These are phyloP conservation scores for Microbotryomycetes sp. DNA, from an alignment of 1,284 basidiomycete species.

Conservation along the genomic window DNA sequence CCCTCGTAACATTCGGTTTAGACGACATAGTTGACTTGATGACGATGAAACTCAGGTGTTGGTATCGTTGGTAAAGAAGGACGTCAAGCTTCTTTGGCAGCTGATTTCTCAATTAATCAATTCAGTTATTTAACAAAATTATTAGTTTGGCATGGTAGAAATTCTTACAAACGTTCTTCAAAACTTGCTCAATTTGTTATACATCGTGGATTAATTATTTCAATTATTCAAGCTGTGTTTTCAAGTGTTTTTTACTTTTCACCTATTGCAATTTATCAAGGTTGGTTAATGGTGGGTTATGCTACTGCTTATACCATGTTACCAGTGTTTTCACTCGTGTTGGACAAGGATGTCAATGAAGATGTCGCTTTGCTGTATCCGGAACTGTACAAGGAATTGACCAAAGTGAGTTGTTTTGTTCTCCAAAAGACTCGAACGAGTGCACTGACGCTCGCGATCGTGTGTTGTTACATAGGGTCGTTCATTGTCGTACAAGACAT, in stretches of 20 bases:
- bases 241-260: conserved; percentile 98
- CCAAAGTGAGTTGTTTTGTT: conserved; percentile 58
- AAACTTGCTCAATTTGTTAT: conserved; percentile 99
- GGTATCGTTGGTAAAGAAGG: conserved; percentile 99
- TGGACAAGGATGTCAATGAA: conserved; percentile 93
- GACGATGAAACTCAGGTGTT: conserved; percentile 54
- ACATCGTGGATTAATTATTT: conserved; percentile 94
- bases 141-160: conserved; percentile 92
- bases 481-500: conserved; percentile 88
- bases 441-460: conserved; percentile 22
- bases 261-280: conserved; percentile 95
- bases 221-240: conserved; percentile 89
- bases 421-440: conserved; percentile 10
- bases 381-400: conserved; percentile 94
- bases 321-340: conserved; percentile 91
- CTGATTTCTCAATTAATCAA: conserved; percentile 95
- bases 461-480: conserved; percentile 58
- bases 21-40: conserved; percentile 2
- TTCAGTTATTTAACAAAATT: conserved; percentile 93
- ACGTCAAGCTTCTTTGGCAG: conserved; percentile 93
- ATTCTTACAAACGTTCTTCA: conserved; percentile 94
- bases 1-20: background rate
- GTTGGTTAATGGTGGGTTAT: conserved; percentile 97
- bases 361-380: conserved; percentile 93
- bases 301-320: conserved; percentile 98